Conservation (phyloP, 257 asterid genomes). For the Sherardia arvensis region DNA sequence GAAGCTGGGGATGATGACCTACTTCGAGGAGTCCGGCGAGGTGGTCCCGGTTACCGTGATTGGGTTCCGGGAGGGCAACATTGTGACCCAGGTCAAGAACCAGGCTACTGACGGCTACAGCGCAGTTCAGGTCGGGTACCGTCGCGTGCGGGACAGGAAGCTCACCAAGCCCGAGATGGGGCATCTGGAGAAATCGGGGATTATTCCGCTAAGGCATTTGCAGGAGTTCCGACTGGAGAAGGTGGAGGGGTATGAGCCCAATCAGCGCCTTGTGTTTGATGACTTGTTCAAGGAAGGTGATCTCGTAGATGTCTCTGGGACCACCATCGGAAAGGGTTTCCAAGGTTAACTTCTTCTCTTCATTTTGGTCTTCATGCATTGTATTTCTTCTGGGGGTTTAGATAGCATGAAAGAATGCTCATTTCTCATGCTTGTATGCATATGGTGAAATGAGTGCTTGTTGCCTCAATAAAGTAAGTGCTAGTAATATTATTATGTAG, state of each 20-base stretch:
- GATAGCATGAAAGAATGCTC: background rate
- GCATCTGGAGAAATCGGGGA: constrained; percentile 76
- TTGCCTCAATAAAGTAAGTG: background rate
- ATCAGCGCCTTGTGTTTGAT: constrained; percentile 43
- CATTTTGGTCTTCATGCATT: background rate
- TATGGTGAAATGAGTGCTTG: background rate
- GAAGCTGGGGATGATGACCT: constrained; percentile 88
- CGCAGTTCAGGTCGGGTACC: constrained; percentile 87
- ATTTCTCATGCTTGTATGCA: too few relatives aligned
- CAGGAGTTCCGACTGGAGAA: constrained; percentile 74
- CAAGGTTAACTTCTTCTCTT: constrained; percentile 46
- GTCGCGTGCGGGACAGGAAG: constrained; percentile 71
- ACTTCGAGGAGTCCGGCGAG: constrained; percentile 55
- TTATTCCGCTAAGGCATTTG: constrained; percentile 78
- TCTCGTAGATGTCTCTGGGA: constrained; percentile 83
- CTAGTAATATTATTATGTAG: background rate
- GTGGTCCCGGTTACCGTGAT: constrained; percentile 91
- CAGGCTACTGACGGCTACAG: constrained; percentile 75
- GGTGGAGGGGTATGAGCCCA: constrained; percentile 71
- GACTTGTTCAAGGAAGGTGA: constrained; percentile 84
- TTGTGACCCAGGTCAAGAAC: constrained; percentile 82
- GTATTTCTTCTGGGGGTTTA: background rate
- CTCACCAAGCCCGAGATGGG: constrained; percentile 92
- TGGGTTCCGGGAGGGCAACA: constrained; percentile 91
- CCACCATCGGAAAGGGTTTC: constrained; percentile 86